These are phyloP conservation scores for Coprinopsis strossmayeri DNA, from an alignment of 768 basidiomycete genomes.

Conservation along the genomic window DNA sequence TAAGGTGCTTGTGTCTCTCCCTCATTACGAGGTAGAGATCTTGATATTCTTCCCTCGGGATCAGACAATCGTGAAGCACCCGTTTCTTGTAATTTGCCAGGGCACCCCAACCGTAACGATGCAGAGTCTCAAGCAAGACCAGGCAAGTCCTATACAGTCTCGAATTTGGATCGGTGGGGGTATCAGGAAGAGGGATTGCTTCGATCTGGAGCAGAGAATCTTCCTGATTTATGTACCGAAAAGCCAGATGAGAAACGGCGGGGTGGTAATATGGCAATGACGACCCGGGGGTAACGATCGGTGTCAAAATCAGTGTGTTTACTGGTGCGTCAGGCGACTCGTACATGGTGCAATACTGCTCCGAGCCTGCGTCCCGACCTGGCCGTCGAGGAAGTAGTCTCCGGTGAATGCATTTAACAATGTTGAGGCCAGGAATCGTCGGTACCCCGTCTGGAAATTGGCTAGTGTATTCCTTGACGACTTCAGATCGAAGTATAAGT, in stretches of 20 bases:
- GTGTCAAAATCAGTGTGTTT: constrained; percentile 48
- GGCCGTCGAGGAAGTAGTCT: constrained; percentile 75
- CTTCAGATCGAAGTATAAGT: constrained; percentile 81
- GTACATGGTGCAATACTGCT: constrained; percentile 79
- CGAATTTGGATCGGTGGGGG: constrained; percentile 44
- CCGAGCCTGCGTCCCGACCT: constrained; percentile 62
- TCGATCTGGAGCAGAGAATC: constrained; percentile 44
- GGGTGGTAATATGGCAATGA: constrained; percentile 89
- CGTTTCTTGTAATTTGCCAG: constrained; percentile 82
- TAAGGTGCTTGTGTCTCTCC: constrained; percentile 72
- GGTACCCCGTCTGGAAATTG: constrained; percentile 30
- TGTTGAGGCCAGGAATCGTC: constrained; percentile 25
- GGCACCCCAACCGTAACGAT: constrained; percentile 86
- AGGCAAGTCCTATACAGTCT: constrained; percentile 78
- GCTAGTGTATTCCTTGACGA: constrained; percentile 33
- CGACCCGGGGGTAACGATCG: constrained; percentile 37
- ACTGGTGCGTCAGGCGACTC: constrained; percentile 5
- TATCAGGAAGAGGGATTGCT: constrained; percentile 43
- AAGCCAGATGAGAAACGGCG: constrained; percentile 69
- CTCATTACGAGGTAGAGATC: constrained; percentile 87
- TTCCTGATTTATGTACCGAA: constrained; percentile 49
- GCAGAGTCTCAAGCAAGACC: constrained; percentile 73
- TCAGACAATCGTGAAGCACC: constrained; percentile 73
- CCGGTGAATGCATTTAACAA: constrained; percentile 54
- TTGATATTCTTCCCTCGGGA: constrained; percentile 75